These are phyloP conservation scores for Penstemon barbatus DNA, from an alignment of 257 asterid genomes.

Conservation along the genomic window DNA sequence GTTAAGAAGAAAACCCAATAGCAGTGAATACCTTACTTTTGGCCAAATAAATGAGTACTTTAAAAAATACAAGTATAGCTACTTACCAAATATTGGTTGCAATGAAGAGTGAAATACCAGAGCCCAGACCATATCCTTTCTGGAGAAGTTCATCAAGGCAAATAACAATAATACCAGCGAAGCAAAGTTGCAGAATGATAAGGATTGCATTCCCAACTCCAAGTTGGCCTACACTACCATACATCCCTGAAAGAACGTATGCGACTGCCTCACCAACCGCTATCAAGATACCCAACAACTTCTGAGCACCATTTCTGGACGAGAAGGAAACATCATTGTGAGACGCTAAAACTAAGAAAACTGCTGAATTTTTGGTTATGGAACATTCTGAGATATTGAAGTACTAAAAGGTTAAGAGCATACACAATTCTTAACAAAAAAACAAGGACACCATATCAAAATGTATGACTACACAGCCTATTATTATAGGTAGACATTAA, in stretches of 20 bases:
- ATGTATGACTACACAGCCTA: no score
- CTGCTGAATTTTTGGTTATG: no score
- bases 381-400: no score
- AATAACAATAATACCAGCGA: slow-evolving; percentile 67
- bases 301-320: slow-evolving; percentile 29
- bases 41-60: not conserved
- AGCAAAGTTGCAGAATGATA: slow-evolving; percentile 58
- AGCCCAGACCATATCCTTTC: slow-evolving; percentile 60
- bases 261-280: slow-evolving; percentile 34
- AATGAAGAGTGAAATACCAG: slow-evolving; percentile 64
- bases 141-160: slow-evolving; percentile 61
- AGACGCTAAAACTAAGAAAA: not conserved
- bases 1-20: slow-evolving; percentile 5
- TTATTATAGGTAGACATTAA: no score
- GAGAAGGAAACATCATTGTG: not conserved
- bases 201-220: slow-evolving; percentile 66
- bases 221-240: slow-evolving; percentile 36
- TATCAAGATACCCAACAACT: slow-evolving; percentile 30
- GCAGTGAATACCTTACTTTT: not conserved
- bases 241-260: slow-evolving; percentile 32
- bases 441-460: no score
- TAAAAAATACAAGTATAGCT: not conserved
- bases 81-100: slow-evolving; percentile 68
- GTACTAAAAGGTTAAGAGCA: no score
- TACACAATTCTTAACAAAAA: no score